These are phyloP conservation scores for Trametes sanguinea DNA, from an alignment of 768 basidiomycete genomes.

Conservation along the genomic window DNA sequence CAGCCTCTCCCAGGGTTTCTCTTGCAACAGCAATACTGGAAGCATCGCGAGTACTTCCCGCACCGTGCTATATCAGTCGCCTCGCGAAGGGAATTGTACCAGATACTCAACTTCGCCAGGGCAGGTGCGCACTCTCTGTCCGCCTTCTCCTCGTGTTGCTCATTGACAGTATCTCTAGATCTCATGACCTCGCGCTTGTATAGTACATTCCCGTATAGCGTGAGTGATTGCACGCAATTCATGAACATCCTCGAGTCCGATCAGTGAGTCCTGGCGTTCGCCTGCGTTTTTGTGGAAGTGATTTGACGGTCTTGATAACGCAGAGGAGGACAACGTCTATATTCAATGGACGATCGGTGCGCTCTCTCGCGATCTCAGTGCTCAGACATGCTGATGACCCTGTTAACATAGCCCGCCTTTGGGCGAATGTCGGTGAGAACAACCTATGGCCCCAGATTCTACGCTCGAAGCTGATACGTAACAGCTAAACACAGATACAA, in stretches of 20 bases:
- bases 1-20: constrained; percentile 11
- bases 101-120: constrained; percentile 26
- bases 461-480: neutral
- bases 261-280: constrained; percentile 5
- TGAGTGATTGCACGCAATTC: constrained; percentile 26
- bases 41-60: constrained; percentile 33
- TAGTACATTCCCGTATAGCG: constrained; percentile 29
- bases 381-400: neutral
- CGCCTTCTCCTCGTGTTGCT: neutral
- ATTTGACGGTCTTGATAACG: neutral
- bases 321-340: constrained; percentile 7
- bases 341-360: constrained; percentile 23
- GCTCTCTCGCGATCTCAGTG: neutral
- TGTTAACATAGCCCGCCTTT: constrained; percentile 25
- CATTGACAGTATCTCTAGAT: constrained; percentile 16
- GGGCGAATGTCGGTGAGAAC: constrained; percentile 21
- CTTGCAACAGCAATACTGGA: constrained; percentile 33
- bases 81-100: constrained; percentile 16
- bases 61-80: constrained; percentile 17
- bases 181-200: constrained; percentile 27
- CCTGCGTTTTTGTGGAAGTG: neutral
- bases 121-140: constrained; percentile 15
- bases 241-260: constrained; percentile 15
- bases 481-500: constrained; percentile 25
- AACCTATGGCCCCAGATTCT: no score